Base-by-base conservation (phyloP, 2,329 filamentous ascomycete species). In the Blastomyces percursus region DNA sequence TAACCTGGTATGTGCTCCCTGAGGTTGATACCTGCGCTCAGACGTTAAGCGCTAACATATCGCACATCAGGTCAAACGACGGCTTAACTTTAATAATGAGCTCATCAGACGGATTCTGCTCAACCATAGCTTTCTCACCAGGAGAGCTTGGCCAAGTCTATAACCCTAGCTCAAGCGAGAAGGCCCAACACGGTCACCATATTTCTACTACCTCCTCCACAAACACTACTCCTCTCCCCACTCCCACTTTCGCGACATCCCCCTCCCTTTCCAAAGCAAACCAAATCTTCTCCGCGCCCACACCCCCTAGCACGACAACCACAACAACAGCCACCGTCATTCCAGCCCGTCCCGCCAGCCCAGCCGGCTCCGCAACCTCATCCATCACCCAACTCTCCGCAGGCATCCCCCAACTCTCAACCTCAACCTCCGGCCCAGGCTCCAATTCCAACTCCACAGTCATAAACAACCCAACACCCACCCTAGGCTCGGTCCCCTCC, bases 31-130 rank as follows among this genome's bases (percentile, higher is more conserved):
- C 60, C 32, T 64, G 50, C 7, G 27, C 30, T 24, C 19, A 32
- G 50, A 44, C 35, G 59, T 48, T 35, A 65, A 56, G 40, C 63
- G 56, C 66, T 71, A 63, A 74, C 68, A 64, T 42, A 69, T 19
- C 76, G 12, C 12, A 51, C 35, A 32, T 38, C 65, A 89, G 87
- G 87, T 89, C 89, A 1, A 86, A 81, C 66, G 89, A 92, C 74
- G 89, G 89, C 14, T 80, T 85, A 51, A 91, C 88, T 1, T 79
- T 99, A 27, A 81, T 99, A 59, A 95, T 99, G 78, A 94, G 91
- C n/a, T 99, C 94, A 0, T 96, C 94, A 0, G 94, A 99, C 74
- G 94, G 94, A 0, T 99, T 97, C 78, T 99, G 94, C 74, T 99
- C 94, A 0, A 88, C 90, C 0, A 80, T 99, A 6, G 89, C 91